A percentile compares a stretch with the other conserved stretches of the same genome.
Evolutionary conservation across 805 yeast genomes (phyloP).

Genomic region (Teunomyces stri): DNA sequence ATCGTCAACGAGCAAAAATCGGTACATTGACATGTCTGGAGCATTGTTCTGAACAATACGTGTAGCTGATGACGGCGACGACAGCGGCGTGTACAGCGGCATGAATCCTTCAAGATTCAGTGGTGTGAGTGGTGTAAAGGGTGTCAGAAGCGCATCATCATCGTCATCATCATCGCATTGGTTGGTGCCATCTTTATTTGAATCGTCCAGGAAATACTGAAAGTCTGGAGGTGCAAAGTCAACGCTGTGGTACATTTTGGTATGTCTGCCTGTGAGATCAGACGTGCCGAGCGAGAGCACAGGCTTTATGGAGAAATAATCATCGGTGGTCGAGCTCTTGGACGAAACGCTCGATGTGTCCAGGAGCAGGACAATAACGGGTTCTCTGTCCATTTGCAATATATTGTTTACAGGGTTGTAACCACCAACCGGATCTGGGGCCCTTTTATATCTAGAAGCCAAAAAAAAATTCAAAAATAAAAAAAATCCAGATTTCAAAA

Average conservation of each 20-base stretch:
- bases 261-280: neutral
- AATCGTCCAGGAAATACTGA: neutral
- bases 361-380: conserved; percentile 1
- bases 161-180: conserved; percentile 3
- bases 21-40: conserved; percentile 13
- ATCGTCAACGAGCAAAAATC: conserved; percentile 39
- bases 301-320: conserved; percentile 12
- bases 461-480: neutral
- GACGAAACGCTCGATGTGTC: conserved; percentile 4
- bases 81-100: neutral
- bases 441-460: conserved; percentile 2
- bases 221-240: conserved; percentile 3
- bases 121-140: conserved; percentile 10
- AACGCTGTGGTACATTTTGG: neutral
- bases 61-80: neutral
- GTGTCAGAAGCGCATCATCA: neutral
- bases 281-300: conserved; percentile 9
- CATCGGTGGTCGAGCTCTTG: conserved; percentile 7
- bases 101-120: conserved; percentile 8
- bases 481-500: neutral
- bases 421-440: neutral
- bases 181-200: neutral
- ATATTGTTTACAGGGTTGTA: neutral
- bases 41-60: conserved; percentile 7
- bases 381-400: neutral